Evolutionary conservation across 1,284 basidiomycete species (phyloP), one percentile per base, ranked within the genome.

Genomic region (Mycena citricolor): DNA sequence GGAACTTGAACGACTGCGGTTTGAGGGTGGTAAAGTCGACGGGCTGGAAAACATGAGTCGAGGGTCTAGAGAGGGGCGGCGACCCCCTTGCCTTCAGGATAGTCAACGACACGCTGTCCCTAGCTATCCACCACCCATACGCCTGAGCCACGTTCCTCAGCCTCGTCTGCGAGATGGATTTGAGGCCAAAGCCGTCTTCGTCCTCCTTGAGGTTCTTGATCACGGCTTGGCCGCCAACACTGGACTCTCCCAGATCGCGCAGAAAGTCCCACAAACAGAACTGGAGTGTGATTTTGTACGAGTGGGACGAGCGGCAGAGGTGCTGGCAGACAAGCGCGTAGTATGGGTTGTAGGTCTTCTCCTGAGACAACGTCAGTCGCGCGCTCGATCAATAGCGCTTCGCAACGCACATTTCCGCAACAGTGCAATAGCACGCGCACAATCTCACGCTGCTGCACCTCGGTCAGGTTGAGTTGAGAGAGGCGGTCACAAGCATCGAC

Each of bases 211-310:
- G 61, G 47, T 71, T 79, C 59, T 86, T 88, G 54, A 91, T 71
- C 36, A 90, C 72, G 56, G 86, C 88, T 0, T 77, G 76, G 2
- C 93, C 93, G 2, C 92, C 92, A 23, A 94, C 89, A 29, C 70
- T 76, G 13, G 71, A 79, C 65, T 97, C 91, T 13, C 93, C 94
- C 22, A 99, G 70, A 51, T 92, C 90, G 8, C 95, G 86, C 25
- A 99, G 68, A 60, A 98, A 94, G 63, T 99, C 97, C 97, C 97
- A 99, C 6, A 99, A 69, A 55, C 86, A 92, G 65, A 93, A 99
- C 61, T 98, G 97, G 30, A 99, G 71, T 0, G 97, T 98, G 55
- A 99, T 87, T 54, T 83, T 86, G 67, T 94, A 87, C 6, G 86
- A 83, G 54, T 91, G 86, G 1, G 90, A 83, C 7, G 76, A 76